Percentiles rank a stretch among this genome's conserved stretches.
These are phyloP conservation scores for Rickenella mellea DNA, from an alignment of 768 basidiomycete species.

Conservation along the genomic window DNA sequence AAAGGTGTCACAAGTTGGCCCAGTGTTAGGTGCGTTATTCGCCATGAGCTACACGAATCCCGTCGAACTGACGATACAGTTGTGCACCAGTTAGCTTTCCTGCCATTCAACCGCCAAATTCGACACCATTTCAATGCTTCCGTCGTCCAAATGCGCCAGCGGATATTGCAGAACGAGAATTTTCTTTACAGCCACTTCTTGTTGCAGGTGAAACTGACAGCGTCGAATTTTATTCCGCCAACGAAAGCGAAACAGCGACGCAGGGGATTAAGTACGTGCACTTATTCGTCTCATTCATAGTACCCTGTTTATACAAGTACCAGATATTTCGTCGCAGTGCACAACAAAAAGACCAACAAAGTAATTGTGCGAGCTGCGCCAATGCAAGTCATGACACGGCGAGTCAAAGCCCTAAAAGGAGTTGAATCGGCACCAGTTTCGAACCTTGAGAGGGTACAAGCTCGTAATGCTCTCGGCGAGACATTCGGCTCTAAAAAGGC, in stretches of 20 bases:
- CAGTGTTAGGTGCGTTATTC: constrained; percentile 38
- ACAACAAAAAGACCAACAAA: constrained; percentile 66
- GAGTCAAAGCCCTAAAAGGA: constrained; percentile 79
- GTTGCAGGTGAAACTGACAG: constrained; percentile 78
- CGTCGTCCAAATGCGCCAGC: constrained; percentile 32
- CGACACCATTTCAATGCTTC: constrained; percentile 58
- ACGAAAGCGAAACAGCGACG: constrained; percentile 40
- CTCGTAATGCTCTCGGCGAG: constrained; percentile 75
- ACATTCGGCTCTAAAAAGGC: constrained; percentile 95
- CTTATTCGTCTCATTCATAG: constrained; percentile 8
- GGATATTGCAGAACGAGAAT: constrained; percentile 18
- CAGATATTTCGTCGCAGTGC: constrained; percentile 80
- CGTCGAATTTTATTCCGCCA: constrained; percentile 72
- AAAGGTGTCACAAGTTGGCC: constrained; percentile 31
- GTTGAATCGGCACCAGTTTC: constrained; percentile 39
- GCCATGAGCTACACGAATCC: too few relatives aligned
- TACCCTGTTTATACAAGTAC: not conserved
- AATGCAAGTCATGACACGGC: constrained; percentile 60
- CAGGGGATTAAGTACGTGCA: constrained; percentile 62
- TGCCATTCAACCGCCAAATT: constrained; percentile 43
- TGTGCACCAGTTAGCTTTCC: constrained; percentile 49
- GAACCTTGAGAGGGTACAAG: constrained; percentile 46
- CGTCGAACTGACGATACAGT: not conserved
- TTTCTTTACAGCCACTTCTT: constrained; percentile 26
- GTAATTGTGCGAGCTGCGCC: constrained; percentile 60